Percentiles rank a stretch among this genome's conserved stretches.
These are phyloP conservation scores for Mycena belliarum DNA, from an alignment of 768 basidiomycete species.

Conservation along the genomic window DNA sequence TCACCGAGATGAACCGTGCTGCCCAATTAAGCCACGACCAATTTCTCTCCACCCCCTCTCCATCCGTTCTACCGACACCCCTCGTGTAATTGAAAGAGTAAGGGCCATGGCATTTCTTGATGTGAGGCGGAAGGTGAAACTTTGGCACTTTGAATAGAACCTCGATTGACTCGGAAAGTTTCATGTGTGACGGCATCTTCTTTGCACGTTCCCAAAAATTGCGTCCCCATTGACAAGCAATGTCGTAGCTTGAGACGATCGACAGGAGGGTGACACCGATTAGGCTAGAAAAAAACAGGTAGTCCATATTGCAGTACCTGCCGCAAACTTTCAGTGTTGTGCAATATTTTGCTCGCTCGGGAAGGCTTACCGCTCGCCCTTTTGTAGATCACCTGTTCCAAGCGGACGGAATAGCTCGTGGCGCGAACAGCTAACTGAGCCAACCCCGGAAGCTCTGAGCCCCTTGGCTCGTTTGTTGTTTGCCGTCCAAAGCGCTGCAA, in stretches of 20 bases:
- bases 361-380: neutral
- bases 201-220: neutral
- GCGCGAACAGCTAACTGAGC: neutral
- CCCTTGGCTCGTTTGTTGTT: neutral
- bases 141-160: slow-evolving; percentile 22
- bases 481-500: neutral
- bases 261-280: too few species aligned
- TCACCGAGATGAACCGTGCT: slow-evolving; percentile 12
- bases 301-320: too few species aligned
- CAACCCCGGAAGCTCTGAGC: neutral
- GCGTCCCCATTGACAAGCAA: neutral
- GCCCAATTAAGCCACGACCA: slow-evolving; percentile 30
- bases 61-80: slow-evolving; percentile 31
- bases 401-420: neutral
- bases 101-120: slow-evolving; percentile 20
- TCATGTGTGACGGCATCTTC: too few species aligned
- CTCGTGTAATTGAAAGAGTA: slow-evolving; percentile 30
- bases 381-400: neutral
- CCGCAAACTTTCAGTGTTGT: too few species aligned
- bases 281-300: too few species aligned
- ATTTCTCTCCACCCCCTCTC: slow-evolving; percentile 33
- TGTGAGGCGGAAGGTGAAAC: slow-evolving; percentile 27
- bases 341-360: too few species aligned
- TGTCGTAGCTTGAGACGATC: too few species aligned
- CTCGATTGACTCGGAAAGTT: neutral